These are phyloP conservation scores for Cronartium quercuum DNA, from an alignment of 1,284 basidiomycete species.

Conservation along the genomic window DNA sequence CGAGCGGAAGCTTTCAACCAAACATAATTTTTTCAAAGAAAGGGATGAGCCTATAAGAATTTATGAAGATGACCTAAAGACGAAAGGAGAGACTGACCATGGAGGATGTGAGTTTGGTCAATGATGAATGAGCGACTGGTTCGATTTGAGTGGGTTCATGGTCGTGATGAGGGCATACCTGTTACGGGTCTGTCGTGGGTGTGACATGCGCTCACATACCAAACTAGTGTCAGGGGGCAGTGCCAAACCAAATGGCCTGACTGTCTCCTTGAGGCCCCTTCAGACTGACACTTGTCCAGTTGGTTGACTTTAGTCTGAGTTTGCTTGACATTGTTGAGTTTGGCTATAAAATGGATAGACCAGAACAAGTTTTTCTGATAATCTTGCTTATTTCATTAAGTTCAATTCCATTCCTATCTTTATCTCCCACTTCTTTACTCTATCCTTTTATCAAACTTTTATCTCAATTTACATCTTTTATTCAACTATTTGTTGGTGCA, in stretches of 20 bases:
- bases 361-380: neutral
- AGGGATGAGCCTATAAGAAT: neutral
- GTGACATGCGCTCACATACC: too few relatives aligned
- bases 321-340: neutral
- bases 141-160: neutral
- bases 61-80: neutral
- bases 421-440: neutral
- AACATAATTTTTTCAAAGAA: neutral
- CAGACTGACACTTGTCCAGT: neutral
- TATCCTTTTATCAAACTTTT: neutral
- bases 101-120: neutral
- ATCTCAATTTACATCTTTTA: neutral
- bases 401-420: neutral
- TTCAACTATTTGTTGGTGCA: neutral
- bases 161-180: neutral
- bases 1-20: constrained; percentile 55
- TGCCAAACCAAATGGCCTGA: neutral
- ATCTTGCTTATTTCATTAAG: neutral
- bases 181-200: too few relatives aligned
- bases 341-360: neutral
- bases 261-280: neutral
- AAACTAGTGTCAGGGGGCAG: neutral
- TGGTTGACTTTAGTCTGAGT: neutral
- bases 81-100: neutral
- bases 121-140: neutral